Evolutionary conservation across 352 stramenopile genomes (phyloP), one percentile per base, ranked within the genome.

Genomic region (Plasmopara halstedii): DNA sequence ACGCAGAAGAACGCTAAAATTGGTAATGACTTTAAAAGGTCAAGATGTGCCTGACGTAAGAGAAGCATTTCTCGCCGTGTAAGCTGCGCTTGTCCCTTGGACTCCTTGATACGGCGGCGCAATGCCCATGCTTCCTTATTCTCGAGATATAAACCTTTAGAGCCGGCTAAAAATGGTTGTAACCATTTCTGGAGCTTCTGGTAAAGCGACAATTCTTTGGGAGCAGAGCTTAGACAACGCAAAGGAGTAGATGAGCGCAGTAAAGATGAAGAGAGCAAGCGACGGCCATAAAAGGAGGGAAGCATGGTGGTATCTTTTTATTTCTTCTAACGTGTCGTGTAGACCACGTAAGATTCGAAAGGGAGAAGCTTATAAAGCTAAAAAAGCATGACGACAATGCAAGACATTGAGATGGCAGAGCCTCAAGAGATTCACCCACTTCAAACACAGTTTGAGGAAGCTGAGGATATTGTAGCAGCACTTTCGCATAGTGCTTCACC

Each of bases 131-230:
- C 81, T 39, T 88, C 53, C 43, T 81, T 79, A 62, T 93, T 93
- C 49, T 93, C 78, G 0, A 37, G 46, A 33, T 83, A 83, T 21
- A 93, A 64, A 32, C 64, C 67, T 57, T 86, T 88, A 18, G 64
- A 79, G 22, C 81, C 78, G 17, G 60, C 46, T 31, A 84, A 68
- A 51, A 93, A 93, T 25, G 78, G 81, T 58, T 89, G 75, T 52
- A 93, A 57, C 76, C 74, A 85, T 52, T 84, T 83, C 49, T 87
- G 69, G 4, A 93, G 72, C 54, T 82, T 85, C 62, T 93, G 81
- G 57, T 83, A 85, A 31, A 58, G 27, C 19, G 67, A 67, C 5
- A 87, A 63, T 36, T 86, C 58, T 36, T 76, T 81, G 3, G 55
- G 46, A 7, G 50, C 22, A 11, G 54, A 60, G 40, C 58, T 68